Percentiles rank a stretch among this genome's conserved stretches.
Conservation (phyloP, 805 yeast species). For the Torulaspora quercuum region DNA sequence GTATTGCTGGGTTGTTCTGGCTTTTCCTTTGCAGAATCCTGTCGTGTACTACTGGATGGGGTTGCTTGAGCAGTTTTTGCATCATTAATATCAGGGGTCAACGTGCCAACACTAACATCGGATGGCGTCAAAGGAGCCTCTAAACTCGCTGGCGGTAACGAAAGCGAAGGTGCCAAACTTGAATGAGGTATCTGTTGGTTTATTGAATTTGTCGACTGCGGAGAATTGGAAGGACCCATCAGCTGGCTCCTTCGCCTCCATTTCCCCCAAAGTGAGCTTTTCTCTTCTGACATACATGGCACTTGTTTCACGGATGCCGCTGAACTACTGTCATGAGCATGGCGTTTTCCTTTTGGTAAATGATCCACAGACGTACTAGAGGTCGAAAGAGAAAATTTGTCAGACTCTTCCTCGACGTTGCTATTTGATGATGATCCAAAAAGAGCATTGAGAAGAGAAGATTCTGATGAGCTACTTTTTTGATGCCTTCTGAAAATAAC, state of each 20-base stretch:
- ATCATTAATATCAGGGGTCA: constrained; percentile 8
- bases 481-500: constrained; percentile 62
- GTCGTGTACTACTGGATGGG: constrained; percentile 4
- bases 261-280: constrained; percentile 31
- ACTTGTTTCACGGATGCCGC: constrained; percentile 19
- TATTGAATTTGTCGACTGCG: constrained; percentile 5
- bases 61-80: constrained; percentile 7
- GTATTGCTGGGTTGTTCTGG: background rate
- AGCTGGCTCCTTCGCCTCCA: constrained; percentile 30
- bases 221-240: constrained; percentile 4
- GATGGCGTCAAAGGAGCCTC: constrained; percentile 7
- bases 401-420: constrained; percentile 8
- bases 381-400: constrained; percentile 9
- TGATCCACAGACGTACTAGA: constrained; percentile 20
- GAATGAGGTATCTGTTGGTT: constrained; percentile 2
- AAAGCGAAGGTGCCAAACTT: constrained; percentile 3
- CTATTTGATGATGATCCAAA: constrained; percentile 35
- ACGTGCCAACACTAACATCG: constrained; percentile 9
- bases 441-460: constrained; percentile 41
- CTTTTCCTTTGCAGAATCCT: constrained; percentile 1
- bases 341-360: constrained; percentile 14
- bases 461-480: constrained; percentile 60
- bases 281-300: constrained; percentile 23
- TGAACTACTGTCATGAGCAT: constrained; percentile 12
- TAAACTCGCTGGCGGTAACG: constrained; percentile 2